Conservation (phyloP, 768 basidiomycete species). For the Cystobasidium onofrii region DNA sequence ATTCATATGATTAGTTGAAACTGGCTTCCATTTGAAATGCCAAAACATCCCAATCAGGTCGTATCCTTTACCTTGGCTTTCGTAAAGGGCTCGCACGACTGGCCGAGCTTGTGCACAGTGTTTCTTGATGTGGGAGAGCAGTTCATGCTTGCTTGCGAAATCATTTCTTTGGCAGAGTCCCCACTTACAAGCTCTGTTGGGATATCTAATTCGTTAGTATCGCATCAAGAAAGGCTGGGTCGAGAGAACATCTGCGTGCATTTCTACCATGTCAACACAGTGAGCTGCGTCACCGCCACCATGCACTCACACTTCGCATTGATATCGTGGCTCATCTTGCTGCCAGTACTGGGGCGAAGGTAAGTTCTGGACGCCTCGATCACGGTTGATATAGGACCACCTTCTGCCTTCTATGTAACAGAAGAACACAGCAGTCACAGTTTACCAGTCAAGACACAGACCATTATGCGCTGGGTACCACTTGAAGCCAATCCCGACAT, state of each 20-base stretch:
- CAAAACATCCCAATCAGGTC: too few relatives aligned
- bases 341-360: too few relatives aligned
- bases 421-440: too few relatives aligned
- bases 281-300: neutral
- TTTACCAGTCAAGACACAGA: too few relatives aligned
- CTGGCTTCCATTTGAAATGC: too few relatives aligned
- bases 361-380: too few relatives aligned
- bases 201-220: neutral
- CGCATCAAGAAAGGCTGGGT: neutral
- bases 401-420: too few relatives aligned
- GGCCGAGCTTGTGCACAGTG: constrained; percentile 8
- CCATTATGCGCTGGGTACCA: constrained; percentile 26
- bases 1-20: too few relatives aligned
- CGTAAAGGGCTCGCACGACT: neutral
- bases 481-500: constrained; percentile 31
- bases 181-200: neutral
- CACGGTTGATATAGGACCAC: too few relatives aligned
- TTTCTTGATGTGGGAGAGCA: neutral
- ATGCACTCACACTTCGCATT: neutral
- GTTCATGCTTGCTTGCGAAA: neutral
- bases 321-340: neutral
- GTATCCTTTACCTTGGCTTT: constrained; percentile 1
- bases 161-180: neutral
- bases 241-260: too few relatives aligned
- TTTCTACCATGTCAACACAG: too few relatives aligned